A percentile compares a stretch with the other conserved stretches of the same genome.
These are phyloP conservation scores for Xylaria sp. DNA, from an alignment of 2,329 filamentous ascomycete species.

Conservation along the genomic window DNA sequence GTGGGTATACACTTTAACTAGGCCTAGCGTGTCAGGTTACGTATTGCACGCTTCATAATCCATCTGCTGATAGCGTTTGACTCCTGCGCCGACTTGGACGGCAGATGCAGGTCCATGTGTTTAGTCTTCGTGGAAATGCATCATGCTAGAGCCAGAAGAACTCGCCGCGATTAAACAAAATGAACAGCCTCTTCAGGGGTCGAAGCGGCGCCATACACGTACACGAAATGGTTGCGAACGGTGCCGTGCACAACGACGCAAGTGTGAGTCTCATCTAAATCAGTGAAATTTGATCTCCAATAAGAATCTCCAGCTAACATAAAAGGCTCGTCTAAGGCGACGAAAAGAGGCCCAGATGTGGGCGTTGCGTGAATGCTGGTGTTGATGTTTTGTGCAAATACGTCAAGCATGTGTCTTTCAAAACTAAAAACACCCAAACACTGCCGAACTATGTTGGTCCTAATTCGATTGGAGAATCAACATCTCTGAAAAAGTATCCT, in stretches of 20 bases:
- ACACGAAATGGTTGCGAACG: constrained; percentile 40
- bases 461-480: neutral
- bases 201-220: constrained; percentile 33
- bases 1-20: neutral
- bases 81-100: neutral
- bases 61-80: neutral
- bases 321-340: constrained; percentile 29
- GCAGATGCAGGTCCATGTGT: too few species aligned
- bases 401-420: constrained; percentile 36
- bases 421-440: constrained; percentile 34
- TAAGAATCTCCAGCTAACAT: constrained; percentile 12
- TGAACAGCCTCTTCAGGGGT: neutral
- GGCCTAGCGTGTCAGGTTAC: neutral
- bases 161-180: neutral
- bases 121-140: neutral
- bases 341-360: constrained; percentile 37
- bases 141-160: neutral
- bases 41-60: neutral
- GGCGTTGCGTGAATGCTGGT: constrained; percentile 33
- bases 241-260: constrained; percentile 40
- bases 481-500: constrained; percentile 3
- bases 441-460: constrained; percentile 10
- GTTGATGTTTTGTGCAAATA: constrained; percentile 36
- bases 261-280: constrained; percentile 33
- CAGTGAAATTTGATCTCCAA: neutral